Evolutionary conservation across 768 basidiomycete species (phyloP).

Genomic region (Leccinellum luteum): DNA sequence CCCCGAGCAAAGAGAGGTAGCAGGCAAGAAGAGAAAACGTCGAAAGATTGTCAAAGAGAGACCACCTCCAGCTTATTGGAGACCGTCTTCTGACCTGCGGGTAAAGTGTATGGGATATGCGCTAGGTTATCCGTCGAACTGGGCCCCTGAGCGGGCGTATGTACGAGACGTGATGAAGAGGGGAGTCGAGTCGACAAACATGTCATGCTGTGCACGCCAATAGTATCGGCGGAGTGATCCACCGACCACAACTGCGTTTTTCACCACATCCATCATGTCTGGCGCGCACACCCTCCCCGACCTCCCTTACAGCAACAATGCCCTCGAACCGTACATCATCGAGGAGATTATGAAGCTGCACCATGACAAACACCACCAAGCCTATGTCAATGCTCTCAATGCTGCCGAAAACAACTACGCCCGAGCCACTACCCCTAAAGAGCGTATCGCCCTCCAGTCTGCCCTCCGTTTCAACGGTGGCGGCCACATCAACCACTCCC

Average conservation of each 20-base stretch:
- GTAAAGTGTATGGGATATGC: conserved; percentile 32
- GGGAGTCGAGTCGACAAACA: conserved; percentile 8
- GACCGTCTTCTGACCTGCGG: conserved; percentile 18
- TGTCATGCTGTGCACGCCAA: conserved; percentile 22
- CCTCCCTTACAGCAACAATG: conserved; percentile 82
- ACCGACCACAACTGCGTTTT: background rate
- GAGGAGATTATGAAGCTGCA: conserved; percentile 90
- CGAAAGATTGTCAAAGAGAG: conserved; percentile 15
- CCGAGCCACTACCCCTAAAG: conserved; percentile 63
- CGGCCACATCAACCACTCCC: conserved; percentile 88
- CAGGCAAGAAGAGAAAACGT: conserved; percentile 5
- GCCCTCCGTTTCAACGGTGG: conserved; percentile 27
- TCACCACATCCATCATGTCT: conserved; percentile 35
- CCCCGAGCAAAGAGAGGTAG: background rate
- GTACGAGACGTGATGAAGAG: conserved; percentile 28
- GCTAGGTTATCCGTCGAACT: conserved; percentile 31
- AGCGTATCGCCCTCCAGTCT: conserved; percentile 28
- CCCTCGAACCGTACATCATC: conserved; percentile 91
- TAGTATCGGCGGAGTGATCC: background rate
- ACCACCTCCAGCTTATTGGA: conserved; percentile 28
- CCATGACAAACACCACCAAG: conserved; percentile 94
- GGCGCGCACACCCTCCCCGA: conserved; percentile 58
- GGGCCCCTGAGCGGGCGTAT: conserved; percentile 22
- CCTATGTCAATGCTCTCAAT: conserved; percentile 78
- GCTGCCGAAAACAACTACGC: conserved; percentile 74